These are phyloP conservation scores for Neonothopanus nambi DNA, from an alignment of 1,284 basidiomycete genomes.

Conservation along the genomic window DNA sequence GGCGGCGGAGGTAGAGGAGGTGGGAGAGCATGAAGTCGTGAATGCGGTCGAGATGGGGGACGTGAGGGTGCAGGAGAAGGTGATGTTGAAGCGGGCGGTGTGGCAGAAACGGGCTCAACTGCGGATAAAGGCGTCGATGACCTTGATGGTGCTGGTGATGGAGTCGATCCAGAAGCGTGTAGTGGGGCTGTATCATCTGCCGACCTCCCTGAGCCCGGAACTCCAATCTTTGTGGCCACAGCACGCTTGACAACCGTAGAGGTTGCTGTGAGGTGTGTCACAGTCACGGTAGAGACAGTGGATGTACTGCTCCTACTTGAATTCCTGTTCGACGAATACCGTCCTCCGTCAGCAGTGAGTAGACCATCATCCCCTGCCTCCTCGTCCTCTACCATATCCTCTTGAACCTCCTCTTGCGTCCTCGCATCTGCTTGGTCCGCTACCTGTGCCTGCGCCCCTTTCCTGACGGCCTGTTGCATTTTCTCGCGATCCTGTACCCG, in stretches of 20 bases:
- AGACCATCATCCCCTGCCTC: constrained; percentile 20
- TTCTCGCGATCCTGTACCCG: constrained; percentile 7
- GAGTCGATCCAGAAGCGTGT: neutral
- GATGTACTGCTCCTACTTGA: constrained; percentile 50
- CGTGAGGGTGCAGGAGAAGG: neutral
- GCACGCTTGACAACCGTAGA: constrained; percentile 41
- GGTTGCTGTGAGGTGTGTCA: constrained; percentile 40
- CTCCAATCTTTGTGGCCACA: constrained; percentile 45
- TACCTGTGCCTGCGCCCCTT: neutral
- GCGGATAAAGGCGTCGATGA: too few species aligned
- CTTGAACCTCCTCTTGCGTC: too few species aligned
- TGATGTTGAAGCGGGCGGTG: neutral
- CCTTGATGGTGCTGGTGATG: neutral
- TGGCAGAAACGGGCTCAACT: neutral
- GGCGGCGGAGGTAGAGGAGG: neutral
- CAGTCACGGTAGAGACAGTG: constrained; percentile 46
- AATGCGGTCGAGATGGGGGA: neutral
- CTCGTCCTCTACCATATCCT: constrained; percentile 10
- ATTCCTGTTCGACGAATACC: constrained; percentile 33
- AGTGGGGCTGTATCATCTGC: neutral
- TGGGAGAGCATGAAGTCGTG: constrained; percentile 3
- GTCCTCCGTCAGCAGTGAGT: constrained; percentile 15
- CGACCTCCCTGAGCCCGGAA: neutral
- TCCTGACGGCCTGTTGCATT: neutral
- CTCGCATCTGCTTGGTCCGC: neutral